phyloP scores from a whole-genome alignment of 495 filamentous ascomycete genomes.

The Apiosordaria backusii region DNA sequence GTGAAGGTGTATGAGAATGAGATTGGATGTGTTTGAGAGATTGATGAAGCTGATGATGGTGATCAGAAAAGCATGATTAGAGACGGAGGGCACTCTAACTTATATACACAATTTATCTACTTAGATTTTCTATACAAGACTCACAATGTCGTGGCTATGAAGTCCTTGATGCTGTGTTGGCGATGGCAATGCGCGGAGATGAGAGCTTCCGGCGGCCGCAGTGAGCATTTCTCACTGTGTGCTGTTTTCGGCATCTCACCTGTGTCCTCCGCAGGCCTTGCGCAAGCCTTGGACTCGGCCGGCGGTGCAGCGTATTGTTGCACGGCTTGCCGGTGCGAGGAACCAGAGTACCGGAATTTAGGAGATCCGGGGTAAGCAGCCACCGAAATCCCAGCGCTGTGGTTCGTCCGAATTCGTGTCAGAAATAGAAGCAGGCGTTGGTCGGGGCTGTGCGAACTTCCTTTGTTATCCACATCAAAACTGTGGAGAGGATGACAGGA shows the following conservation, averaged over 20 bases:
- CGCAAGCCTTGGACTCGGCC: background rate
- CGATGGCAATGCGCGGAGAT: background rate
- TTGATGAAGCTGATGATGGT: conserved; percentile 8
- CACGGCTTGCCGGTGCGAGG: background rate
- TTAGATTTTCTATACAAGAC: background rate
- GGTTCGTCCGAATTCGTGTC: background rate
- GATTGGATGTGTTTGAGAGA: conserved; percentile 7
- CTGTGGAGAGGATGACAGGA: background rate
- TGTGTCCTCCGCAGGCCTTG: background rate
- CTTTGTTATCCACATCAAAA: background rate
- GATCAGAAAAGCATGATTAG: background rate
- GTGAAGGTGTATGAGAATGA: background rate
- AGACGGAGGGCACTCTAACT: background rate
- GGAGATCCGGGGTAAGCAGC: background rate
- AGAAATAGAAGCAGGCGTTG: background rate
- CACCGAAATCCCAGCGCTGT: background rate
- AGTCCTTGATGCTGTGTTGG: background rate
- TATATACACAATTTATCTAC: background rate
- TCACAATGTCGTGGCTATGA: background rate
- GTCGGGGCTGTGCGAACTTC: background rate
- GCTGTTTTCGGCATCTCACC: background rate
- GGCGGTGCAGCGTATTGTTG: background rate
- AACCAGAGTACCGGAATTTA: background rate
- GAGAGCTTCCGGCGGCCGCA: background rate
- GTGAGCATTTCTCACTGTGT: background rate